A percentile compares a stretch with the other conserved stretches of the same genome.
Evolutionary conservation across 805 yeast species (phyloP).

Genomic region (Pichia nanzhaoensis): DNA sequence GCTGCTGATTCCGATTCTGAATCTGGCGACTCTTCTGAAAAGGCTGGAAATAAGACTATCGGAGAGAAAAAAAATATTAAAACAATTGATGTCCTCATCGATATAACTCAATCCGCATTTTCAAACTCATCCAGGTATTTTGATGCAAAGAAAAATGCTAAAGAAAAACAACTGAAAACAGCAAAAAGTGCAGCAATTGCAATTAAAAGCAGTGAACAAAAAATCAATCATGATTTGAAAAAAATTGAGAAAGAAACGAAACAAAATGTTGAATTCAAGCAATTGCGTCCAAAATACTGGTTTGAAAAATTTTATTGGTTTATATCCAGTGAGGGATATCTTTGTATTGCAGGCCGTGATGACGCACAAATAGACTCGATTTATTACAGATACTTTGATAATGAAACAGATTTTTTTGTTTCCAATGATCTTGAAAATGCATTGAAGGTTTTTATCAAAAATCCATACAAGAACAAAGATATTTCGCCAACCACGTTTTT

Average conservation of each 20-base stretch:
- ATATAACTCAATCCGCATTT: conserved; percentile 66
- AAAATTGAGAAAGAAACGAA: conserved; percentile 54
- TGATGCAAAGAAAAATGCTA: conserved; percentile 67
- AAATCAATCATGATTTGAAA: conserved; percentile 65
- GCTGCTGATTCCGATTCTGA: conserved; percentile 32
- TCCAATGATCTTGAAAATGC: conserved; percentile 70
- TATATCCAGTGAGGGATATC: conserved; percentile 79
- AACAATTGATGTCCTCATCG: conserved; percentile 52
- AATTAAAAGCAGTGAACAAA: conserved; percentile 72
- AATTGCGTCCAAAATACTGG: conserved; percentile 71
- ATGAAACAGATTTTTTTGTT: conserved; percentile 63
- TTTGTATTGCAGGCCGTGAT: conserved; percentile 85
- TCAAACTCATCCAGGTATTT: conserved; percentile 85
- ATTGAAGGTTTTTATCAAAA: conserved; percentile 71
- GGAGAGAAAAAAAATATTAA: conserved; percentile 12
- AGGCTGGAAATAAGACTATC: conserved; percentile 4
- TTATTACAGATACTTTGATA: conserved; percentile 66
- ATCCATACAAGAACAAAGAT: conserved; percentile 62
- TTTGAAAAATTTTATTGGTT: conserved; percentile 96
- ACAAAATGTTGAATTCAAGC: conserved; percentile 41
- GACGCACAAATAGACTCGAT: conserved; percentile 72
- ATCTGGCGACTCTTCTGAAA: conserved; percentile 1
- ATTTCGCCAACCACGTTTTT: conserved; percentile 80
- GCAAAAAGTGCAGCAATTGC: conserved; percentile 73
- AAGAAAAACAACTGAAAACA: conserved; percentile 72